Evolutionary conservation across 192 early-diverging fungal genomes (phyloP).

Genomic region (Entomortierella chlamydospora): DNA sequence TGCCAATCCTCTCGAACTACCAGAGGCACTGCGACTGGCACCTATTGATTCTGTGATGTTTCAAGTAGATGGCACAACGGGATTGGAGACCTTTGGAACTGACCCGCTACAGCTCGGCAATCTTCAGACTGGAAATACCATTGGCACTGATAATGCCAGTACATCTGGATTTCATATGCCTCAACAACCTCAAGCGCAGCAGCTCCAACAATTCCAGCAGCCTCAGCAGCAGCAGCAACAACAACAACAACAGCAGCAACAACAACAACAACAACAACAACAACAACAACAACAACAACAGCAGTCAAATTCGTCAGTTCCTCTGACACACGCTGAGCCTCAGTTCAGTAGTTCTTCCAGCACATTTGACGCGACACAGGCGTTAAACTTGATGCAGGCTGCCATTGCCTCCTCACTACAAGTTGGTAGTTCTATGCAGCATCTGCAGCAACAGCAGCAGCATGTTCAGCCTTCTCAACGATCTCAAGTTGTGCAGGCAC

Average conservation of each 20-base stretch:
- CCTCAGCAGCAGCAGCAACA: slow-evolving; percentile 10
- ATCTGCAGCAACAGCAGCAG: neutral
- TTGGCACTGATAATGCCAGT: neutral
- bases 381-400: slow-evolving; percentile 42
- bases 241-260: slow-evolving; percentile 1
- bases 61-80: slow-evolving; percentile 19
- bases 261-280: slow-evolving; percentile 11
- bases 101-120: slow-evolving; percentile 32
- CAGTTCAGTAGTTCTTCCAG: slow-evolving; percentile 11
- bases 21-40: slow-evolving; percentile 41
- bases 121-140: neutral
- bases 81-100: slow-evolving; percentile 24
- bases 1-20: slow-evolving; percentile 48
- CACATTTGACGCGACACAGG: slow-evolving; percentile 16
- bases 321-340: neutral
- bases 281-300: slow-evolving; percentile 1
- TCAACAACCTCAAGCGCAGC: neutral
- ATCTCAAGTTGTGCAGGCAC: neutral
- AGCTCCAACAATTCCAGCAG: neutral
- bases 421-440: neutral
- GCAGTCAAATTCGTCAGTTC: neutral
- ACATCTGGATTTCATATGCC: neutral
- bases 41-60: slow-evolving; percentile 51
- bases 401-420: slow-evolving; percentile 24
- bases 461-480: neutral